Conservation (phyloP, 306 rosid genomes). For the Lagenaria siceraria region DNA sequence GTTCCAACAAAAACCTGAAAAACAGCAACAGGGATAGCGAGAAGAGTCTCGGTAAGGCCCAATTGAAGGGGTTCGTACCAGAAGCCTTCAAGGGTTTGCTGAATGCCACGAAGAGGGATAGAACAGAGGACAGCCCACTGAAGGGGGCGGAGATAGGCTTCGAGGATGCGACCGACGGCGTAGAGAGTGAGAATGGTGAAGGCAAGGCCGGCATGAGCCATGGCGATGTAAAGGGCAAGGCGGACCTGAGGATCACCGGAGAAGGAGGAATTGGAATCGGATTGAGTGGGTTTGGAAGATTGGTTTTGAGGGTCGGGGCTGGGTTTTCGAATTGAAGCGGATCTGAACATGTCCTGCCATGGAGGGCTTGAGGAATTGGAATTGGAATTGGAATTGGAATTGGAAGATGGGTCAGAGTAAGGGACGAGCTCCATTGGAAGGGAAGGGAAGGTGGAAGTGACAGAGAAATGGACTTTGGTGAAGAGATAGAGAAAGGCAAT, state of each 20-base stretch:
- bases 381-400: conserved; percentile 8
- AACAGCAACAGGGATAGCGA: conserved; percentile 62
- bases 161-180: conserved; percentile 55
- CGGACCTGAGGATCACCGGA: conserved; percentile 86
- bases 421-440: conserved; percentile 55
- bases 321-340: conserved; percentile 51
- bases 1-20: conserved; percentile 65
- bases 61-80: conserved; percentile 63
- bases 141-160: conserved; percentile 67
- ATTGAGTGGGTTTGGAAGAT: conserved; percentile 9
- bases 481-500: not conserved
- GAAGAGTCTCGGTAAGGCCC: conserved; percentile 79
- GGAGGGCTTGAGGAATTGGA: conserved; percentile 36
- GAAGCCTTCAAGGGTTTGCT: conserved; percentile 52
- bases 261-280: conserved; percentile 25
- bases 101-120: conserved; percentile 74
- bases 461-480: no score
- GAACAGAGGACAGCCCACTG: conserved; percentile 93
- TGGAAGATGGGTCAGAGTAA: conserved; percentile 40
- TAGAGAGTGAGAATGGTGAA: conserved; percentile 60
- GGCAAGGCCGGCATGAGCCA: conserved; percentile 89
- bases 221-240: conserved; percentile 74
- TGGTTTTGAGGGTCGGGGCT: conserved; percentile 13
- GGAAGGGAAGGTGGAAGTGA: not conserved
- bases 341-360: conserved; percentile 97